A percentile compares a stretch with the other conserved stretches of the same genome.
Evolutionary conservation across 176 grass and related monocot genomes (phyloP).

Genomic region (Phoenix roebelenii): DNA sequence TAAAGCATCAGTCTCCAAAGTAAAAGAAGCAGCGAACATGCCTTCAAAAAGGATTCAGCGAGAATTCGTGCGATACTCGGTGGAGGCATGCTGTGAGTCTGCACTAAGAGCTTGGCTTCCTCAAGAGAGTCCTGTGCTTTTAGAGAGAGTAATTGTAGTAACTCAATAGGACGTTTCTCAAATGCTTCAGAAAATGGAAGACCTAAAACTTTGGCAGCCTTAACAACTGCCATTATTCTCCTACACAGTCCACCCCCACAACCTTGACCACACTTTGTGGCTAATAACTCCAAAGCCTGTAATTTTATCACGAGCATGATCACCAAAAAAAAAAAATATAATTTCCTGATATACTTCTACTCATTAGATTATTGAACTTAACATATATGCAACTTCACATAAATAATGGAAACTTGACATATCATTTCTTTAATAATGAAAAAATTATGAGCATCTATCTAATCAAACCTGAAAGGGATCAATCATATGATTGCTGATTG

Average conservation of each 20-base stretch:
- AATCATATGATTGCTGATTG: slow-evolving; percentile 35
- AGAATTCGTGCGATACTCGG: slow-evolving; percentile 83
- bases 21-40: slow-evolving; percentile 8
- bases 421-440: too few species aligned
- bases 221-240: slow-evolving; percentile 76
- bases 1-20: slow-evolving; percentile 9
- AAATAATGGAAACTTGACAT: too few species aligned
- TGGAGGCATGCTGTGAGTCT: slow-evolving; percentile 62
- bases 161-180: slow-evolving; percentile 76
- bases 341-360: too few species aligned
- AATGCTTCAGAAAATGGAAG: slow-evolving; percentile 82
- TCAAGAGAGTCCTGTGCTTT: slow-evolving; percentile 90
- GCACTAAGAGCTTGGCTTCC: slow-evolving; percentile 81
- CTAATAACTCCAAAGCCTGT: slow-evolving; percentile 72
- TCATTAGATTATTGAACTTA: too few species aligned
- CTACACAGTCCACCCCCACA: slow-evolving; percentile 64
- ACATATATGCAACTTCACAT: too few species aligned
- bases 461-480: slow-evolving; percentile 64
- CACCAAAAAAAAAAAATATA: too few species aligned
- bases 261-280: slow-evolving; percentile 61
- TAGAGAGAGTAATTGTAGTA: slow-evolving; percentile 85
- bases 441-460: too few species aligned
- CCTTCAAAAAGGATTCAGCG: slow-evolving; percentile 88
- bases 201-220: slow-evolving; percentile 65
- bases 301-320: neutral